These are phyloP conservation scores for Scheffersomyces parashehatae DNA, from an alignment of 1,139 yeast species.

Conservation along the genomic window DNA sequence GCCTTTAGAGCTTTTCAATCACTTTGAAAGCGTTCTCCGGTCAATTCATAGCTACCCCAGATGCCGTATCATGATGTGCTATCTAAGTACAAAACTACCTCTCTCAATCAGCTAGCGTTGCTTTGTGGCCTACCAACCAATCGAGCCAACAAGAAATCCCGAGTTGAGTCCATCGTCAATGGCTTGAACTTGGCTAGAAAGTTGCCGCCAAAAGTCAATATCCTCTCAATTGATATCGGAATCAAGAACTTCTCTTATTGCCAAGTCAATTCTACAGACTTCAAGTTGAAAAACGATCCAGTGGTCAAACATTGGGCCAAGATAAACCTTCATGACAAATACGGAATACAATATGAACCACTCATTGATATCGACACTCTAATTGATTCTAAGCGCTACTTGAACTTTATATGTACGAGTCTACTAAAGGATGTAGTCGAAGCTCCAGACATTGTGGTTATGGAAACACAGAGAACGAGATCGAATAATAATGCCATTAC, in stretches of 20 bases:
- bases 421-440: constrained; percentile 19
- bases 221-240: constrained; percentile 41
- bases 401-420: constrained; percentile 23
- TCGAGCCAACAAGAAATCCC: constrained; percentile 24
- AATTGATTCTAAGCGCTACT: constrained; percentile 26
- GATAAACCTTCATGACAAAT: constrained; percentile 23
- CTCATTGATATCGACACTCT: constrained; percentile 15
- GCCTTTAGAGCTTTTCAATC: too few species aligned
- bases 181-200: constrained; percentile 19
- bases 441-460: constrained; percentile 24
- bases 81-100: constrained; percentile 11
- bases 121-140: constrained; percentile 35
- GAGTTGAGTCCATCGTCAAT: constrained; percentile 24
- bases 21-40: too few species aligned
- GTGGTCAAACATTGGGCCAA: constrained; percentile 29
- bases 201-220: constrained; percentile 17
- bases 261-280: constrained; percentile 17
- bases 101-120: constrained; percentile 33
- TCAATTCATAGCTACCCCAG: too few species aligned
- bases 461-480: constrained; percentile 44
- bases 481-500: constrained; percentile 34
- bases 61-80: background rate
- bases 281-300: constrained; percentile 4
- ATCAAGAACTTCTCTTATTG: constrained; percentile 45
- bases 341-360: constrained; percentile 15